phyloP scores from a whole-genome alignment of 2,329 filamentous ascomycete species.

The Cladophialophora carrionii region DNA sequence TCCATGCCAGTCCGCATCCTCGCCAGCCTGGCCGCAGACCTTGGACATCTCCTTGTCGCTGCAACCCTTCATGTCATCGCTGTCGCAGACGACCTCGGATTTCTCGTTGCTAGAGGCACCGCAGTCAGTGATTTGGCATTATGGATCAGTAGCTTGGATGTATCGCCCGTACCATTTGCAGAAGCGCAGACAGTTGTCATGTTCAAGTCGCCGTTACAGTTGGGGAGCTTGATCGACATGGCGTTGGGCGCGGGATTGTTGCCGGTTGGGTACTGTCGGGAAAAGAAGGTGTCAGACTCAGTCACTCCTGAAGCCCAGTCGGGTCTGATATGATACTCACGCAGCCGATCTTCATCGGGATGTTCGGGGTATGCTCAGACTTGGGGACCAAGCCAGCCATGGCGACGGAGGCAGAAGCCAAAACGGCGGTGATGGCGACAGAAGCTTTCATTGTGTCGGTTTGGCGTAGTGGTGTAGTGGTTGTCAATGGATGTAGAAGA shows the following conservation, averaged over 20 bases:
- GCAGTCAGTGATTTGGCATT: background rate
- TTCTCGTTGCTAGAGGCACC: constrained; percentile 4
- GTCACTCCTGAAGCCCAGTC: background rate
- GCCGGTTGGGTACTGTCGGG: constrained; percentile 11
- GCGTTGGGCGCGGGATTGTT: constrained; percentile 5
- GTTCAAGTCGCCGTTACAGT: constrained; percentile 11
- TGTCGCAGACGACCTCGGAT: constrained; percentile 15
- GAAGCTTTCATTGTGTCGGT: constrained; percentile 5
- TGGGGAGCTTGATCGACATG: background rate
- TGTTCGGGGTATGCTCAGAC: constrained; percentile 1
- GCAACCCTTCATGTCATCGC: constrained; percentile 4
- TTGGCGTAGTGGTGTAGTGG: background rate
- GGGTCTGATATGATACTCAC: constrained; percentile 2
- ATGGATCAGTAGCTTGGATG: background rate
- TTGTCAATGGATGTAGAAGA: background rate
- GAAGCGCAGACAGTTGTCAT: constrained; percentile 16
- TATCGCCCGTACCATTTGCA: constrained; percentile 8
- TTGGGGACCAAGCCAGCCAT: constrained; percentile 4
- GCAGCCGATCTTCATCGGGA: constrained; percentile 15
- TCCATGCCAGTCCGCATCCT: background rate
- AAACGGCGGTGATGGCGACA: background rate
- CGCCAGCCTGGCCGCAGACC: constrained; percentile 1
- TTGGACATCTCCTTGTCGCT: constrained; percentile 11
- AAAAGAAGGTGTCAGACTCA: background rate
- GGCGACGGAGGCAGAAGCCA: constrained; percentile 7